phyloP scores from a whole-genome alignment of 257 asterid species.

The Solanum habrochaites region DNA sequence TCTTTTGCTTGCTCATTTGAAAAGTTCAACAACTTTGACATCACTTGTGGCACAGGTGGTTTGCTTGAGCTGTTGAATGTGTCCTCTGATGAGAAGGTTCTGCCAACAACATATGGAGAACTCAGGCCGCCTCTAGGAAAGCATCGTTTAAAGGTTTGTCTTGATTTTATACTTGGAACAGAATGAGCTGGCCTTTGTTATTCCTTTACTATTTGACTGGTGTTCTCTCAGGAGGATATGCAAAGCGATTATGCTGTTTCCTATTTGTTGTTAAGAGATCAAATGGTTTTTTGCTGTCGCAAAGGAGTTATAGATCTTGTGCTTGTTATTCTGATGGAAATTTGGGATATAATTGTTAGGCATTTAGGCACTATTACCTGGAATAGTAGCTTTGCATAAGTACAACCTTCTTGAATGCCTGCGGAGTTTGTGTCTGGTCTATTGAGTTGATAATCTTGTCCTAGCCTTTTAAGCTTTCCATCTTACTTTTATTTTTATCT shows the following conservation, averaged over 20 bases:
- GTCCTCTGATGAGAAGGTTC: constrained; percentile 65
- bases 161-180: background rate
- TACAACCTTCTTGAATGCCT: background rate
- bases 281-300: background rate
- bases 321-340: background rate
- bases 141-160: constrained; percentile 79
- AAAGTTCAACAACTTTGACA: background rate
- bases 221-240: background rate
- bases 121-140: constrained; percentile 95
- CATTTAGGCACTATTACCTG: background rate
- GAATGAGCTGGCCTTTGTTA: background rate
- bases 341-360: background rate
- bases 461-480: background rate
- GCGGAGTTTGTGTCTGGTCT: background rate
- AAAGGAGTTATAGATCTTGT: background rate
- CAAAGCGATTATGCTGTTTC: background rate
- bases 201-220: background rate
- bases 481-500: background rate
- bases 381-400: background rate
- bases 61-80: constrained; percentile 63
- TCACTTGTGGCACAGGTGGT: constrained; percentile 46
- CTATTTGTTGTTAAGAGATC: background rate
- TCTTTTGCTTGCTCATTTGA: background rate
- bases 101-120: constrained; percentile 84
- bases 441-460: background rate